Conservation (phyloP, 148 eudicot genomes). For the Gaultheria prostrata region DNA sequence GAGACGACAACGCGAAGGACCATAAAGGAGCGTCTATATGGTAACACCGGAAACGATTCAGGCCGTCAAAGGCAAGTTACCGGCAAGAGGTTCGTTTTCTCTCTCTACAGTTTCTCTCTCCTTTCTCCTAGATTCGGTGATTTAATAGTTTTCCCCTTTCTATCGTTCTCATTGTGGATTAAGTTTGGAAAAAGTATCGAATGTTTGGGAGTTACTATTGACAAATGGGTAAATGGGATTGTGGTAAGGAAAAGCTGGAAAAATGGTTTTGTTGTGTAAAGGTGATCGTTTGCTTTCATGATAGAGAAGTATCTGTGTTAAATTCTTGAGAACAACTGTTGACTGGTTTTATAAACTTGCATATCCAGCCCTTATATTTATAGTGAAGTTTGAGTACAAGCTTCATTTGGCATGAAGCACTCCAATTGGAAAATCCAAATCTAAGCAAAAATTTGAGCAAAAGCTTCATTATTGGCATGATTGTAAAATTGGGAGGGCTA, state of each 20-base stretch:
- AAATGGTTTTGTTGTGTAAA: background rate
- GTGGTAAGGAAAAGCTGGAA: background rate
- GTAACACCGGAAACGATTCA: slow-evolving; percentile 33
- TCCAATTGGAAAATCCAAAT: too few species aligned
- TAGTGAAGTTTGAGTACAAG: too few species aligned
- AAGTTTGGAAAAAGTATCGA: too few species aligned
- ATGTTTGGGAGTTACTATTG: background rate
- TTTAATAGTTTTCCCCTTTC: background rate
- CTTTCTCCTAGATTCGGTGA: background rate
- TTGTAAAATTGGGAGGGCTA: too few species aligned
- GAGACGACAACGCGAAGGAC: slow-evolving; percentile 53
- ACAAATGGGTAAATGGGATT: background rate
- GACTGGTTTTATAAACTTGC: background rate
- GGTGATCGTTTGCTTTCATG: background rate
- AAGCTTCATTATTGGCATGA: too few species aligned
- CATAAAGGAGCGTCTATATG: slow-evolving; percentile 62
- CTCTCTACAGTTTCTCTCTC: background rate
- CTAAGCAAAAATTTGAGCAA: too few species aligned
- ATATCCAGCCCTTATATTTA: too few species aligned
- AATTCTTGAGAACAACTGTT: background rate
- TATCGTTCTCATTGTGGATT: too few species aligned
- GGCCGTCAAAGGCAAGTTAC: slow-evolving; percentile 50
- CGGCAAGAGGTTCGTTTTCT: slow-evolving; percentile 61
- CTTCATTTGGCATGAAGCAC: too few species aligned
- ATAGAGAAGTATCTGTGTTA: background rate